Conservation (phyloP, 2,329 filamentous ascomycete species). For the Trichophyton rubrum region DNA sequence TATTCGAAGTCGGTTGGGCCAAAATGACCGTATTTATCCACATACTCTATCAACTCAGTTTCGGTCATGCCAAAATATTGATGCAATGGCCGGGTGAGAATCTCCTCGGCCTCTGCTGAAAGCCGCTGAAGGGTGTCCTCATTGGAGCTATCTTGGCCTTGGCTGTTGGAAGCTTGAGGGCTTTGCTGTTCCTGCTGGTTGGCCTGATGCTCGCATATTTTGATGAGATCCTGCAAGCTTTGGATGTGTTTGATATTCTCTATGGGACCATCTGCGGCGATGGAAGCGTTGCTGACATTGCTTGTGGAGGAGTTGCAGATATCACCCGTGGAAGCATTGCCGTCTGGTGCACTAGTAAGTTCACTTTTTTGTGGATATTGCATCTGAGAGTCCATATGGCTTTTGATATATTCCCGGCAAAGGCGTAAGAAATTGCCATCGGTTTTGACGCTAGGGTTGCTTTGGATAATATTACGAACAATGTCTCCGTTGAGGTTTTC, state of each 20-base stretch:
- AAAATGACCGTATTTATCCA: no score
- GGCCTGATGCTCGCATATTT: not conserved
- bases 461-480: not conserved
- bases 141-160: slow-evolving; percentile 55
- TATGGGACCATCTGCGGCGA: no score
- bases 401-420: not conserved
- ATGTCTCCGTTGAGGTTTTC: not conserved
- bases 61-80: not conserved
- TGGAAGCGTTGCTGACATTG: not conserved
- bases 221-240: not conserved
- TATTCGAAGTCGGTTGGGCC: no score
- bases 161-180: slow-evolving; percentile 45
- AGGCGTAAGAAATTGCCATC: not conserved
- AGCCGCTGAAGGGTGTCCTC: slow-evolving; percentile 27
- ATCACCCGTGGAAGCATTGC: no score
- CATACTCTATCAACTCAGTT: not conserved
- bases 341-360: no score
- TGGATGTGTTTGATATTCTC: not conserved
- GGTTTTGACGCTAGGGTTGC: not conserved
- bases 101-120: no score
- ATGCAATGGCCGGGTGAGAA: not conserved
- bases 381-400: no score
- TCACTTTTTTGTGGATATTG: no score
- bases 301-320: no score
- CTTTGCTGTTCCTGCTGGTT: not conserved